Percentiles rank a stretch among this genome's conserved stretches.
Evolutionary conservation across 768 basidiomycete species (phyloP).

Genomic region (Suillus decipiens): DNA sequence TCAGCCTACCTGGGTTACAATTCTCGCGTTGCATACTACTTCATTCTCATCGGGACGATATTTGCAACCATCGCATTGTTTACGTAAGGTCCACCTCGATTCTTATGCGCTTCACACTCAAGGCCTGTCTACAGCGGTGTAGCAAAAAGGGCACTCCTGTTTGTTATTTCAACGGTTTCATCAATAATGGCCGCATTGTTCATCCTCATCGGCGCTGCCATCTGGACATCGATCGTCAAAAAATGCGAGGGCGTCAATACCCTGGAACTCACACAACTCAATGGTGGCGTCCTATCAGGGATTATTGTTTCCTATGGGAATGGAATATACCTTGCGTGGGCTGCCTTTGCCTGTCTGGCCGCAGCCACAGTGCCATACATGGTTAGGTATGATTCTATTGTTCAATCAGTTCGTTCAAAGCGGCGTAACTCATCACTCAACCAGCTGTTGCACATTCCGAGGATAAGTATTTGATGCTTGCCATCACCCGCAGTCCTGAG

Average conservation of each 20-base stretch:
- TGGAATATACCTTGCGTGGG: slow-evolving; percentile 72
- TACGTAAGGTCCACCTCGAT: slow-evolving; percentile 48
- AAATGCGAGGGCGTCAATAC: slow-evolving; percentile 62
- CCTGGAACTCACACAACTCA: slow-evolving; percentile 37
- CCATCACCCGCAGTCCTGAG: slow-evolving; percentile 16
- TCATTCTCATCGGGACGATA: slow-evolving; percentile 72
- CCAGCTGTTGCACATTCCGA: slow-evolving; percentile 81
- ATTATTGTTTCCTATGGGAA: slow-evolving; percentile 63
- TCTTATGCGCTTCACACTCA: slow-evolving; percentile 11
- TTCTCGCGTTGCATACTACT: slow-evolving; percentile 73
- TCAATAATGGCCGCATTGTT: slow-evolving; percentile 61
- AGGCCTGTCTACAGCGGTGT: slow-evolving; percentile 52
- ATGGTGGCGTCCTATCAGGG: slow-evolving; percentile 48
- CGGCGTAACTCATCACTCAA: slow-evolving; percentile 4
- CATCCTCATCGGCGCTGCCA: slow-evolving; percentile 65
- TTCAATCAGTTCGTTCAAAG: not conserved
- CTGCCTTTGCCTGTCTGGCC: slow-evolving; percentile 66
- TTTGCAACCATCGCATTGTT: slow-evolving; percentile 64
- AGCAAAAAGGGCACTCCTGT: slow-evolving; percentile 61
- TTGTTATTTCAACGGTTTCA: slow-evolving; percentile 65
- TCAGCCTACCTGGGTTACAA: slow-evolving; percentile 62
- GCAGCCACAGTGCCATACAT: slow-evolving; percentile 73
- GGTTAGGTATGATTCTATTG: slow-evolving; percentile 58
- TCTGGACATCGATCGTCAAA: slow-evolving; percentile 78
- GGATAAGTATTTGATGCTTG: slow-evolving; percentile 46